These are phyloP conservation scores for Chrysoporthe deuterocubensis DNA, from an alignment of 2,329 filamentous ascomycete species.

Conservation along the genomic window DNA sequence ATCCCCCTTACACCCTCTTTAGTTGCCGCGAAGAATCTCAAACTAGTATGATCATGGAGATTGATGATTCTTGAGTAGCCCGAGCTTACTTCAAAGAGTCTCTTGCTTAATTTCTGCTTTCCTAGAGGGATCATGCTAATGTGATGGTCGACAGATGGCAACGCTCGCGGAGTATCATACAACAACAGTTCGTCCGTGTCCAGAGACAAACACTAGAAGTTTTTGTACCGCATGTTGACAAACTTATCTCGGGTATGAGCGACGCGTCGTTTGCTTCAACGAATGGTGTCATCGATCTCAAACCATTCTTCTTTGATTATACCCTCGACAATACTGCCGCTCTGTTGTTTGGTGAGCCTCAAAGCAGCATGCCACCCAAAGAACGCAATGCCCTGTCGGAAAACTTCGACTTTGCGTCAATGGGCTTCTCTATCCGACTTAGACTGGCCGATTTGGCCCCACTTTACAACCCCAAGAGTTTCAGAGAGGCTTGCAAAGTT, in stretches of 20 bases:
- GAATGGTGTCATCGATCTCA: constrained; percentile 30
- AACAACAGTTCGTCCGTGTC: constrained; percentile 34
- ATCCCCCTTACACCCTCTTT: neutral
- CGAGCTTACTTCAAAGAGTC: too few species aligned
- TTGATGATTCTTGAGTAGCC: too few species aligned
- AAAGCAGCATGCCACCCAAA: constrained; percentile 28
- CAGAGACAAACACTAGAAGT: constrained; percentile 18
- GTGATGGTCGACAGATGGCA: constrained; percentile 32
- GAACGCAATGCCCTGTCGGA: constrained; percentile 30
- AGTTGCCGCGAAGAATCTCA: neutral
- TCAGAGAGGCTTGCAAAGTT: constrained; percentile 20
- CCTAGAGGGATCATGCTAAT: neutral
- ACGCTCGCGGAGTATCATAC: constrained; percentile 37
- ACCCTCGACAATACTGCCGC: constrained; percentile 33
- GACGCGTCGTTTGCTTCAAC: neutral
- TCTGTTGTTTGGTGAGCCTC: constrained; percentile 34
- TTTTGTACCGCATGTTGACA: constrained; percentile 16
- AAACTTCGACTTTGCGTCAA: constrained; percentile 32
- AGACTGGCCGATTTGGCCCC: constrained; percentile 29
- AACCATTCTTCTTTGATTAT: constrained; percentile 33
- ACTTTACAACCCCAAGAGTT: constrained; percentile 28
- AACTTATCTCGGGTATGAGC: constrained; percentile 9
- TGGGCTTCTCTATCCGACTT: constrained; percentile 26
- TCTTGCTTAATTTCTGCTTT: neutral
- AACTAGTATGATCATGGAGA: too few species aligned